Base-by-base conservation (phyloP, 192 early-diverging fungal genomes). In the Cetraspora pellucida region DNA sequence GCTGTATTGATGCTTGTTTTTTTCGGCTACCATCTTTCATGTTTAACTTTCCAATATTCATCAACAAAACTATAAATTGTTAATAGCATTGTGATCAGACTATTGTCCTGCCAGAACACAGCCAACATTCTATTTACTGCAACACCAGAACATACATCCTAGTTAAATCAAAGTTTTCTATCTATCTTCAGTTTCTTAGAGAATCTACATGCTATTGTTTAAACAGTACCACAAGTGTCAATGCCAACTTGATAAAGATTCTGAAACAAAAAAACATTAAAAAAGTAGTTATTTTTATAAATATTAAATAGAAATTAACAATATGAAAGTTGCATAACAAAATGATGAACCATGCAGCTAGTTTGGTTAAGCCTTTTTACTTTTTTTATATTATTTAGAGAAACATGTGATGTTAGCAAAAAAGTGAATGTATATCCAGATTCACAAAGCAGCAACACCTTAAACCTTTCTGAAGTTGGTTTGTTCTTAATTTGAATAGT, bases 251-350 rank as follows among this genome's bases (percentile, higher is more conserved):
- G 23, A 6, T 55, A 47, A 10, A 78, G 16, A 30, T 76, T 21
- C 19, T 68, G 64, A 55, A 83, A 83, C 10, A 81, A 66, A 17
- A 60, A 49, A 14, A 80, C 44, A 17, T 50, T 78, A 52, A 77
- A 71, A 61, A 83, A 74, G 57, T 78, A 80, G 13, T 52, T 52
- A 52, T 52, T 11, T 5, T 11, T 64, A 75, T 83, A 69, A 80
- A 52, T 52, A 52, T 75, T 75, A 80, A 80, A 63, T 60, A 72
- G 3, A 76, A 31, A 54, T 78, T 77, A 1, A 21, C 27, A 10
- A 60, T 60, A 60, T 1, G 0, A 1, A 60, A 60, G 21, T 60
- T 60, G 23, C 1, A 21, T 60, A 60, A 60, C 10, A 27, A 60
- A 9, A 25, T 60, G 1, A 23, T 52, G 10, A 5, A 52, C 50